Evolutionary conservation across 139 green algal genomes (phyloP).

Genomic region (Protoeuglena noctilucae): DNA sequence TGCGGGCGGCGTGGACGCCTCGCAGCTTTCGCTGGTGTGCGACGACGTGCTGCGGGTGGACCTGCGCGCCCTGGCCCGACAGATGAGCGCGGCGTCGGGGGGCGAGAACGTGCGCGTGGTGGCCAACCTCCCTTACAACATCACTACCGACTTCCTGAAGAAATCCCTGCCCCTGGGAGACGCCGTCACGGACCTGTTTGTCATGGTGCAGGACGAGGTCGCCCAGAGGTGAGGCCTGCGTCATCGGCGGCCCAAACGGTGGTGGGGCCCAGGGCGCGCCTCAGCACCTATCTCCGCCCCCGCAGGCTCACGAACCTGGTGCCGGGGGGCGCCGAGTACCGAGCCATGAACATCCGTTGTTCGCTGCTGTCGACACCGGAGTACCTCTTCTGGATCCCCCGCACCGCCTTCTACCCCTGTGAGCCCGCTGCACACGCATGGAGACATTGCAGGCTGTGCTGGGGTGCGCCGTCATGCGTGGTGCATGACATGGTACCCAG

Average conservation of each 20-base stretch:
- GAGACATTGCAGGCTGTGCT: background rate
- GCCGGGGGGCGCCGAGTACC: conserved; percentile 43
- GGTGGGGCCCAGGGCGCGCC: background rate
- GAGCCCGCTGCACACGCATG: too few relatives aligned
- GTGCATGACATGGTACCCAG: too few relatives aligned
- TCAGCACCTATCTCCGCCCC: background rate
- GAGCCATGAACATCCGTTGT: conserved; percentile 59
- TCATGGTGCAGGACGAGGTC: conserved; percentile 52
- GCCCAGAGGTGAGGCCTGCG: background rate
- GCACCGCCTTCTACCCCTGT: conserved; percentile 4
- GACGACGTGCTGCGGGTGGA: conserved; percentile 48
- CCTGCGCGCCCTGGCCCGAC: conserved; percentile 15
- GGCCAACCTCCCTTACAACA: conserved; percentile 93
- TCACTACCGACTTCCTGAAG: conserved; percentile 79
- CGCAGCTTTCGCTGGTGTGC: conserved; percentile 31
- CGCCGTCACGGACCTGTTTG: conserved; percentile 39
- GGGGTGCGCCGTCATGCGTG: conserved; percentile 1
- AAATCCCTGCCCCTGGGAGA: conserved; percentile 54
- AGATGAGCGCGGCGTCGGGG: conserved; percentile 8
- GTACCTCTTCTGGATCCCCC: conserved; percentile 32
- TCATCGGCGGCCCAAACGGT: background rate
- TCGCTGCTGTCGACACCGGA: conserved; percentile 49
- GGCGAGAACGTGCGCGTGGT: conserved; percentile 34
- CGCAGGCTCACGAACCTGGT: background rate
- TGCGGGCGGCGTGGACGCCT: conserved; percentile 10